Base-by-base conservation (phyloP, 306 rosid genomes). In the Malus fusca region DNA sequence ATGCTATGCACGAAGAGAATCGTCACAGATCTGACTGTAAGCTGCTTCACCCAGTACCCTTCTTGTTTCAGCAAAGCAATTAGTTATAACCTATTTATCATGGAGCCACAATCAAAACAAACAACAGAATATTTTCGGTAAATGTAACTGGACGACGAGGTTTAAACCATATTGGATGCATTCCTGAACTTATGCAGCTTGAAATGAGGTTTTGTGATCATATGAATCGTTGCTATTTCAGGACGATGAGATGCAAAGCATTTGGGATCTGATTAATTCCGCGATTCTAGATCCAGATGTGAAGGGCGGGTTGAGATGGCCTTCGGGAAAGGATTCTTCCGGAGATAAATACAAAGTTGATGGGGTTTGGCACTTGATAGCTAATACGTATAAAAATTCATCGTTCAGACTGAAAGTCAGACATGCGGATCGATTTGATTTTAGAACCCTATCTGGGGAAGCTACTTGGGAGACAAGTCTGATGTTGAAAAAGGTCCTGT, bases 231-330 rank as follows among this genome's bases (percentile, higher is more conserved):
- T 74, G 46, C 68, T 76, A 28, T 75, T 56, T 59, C 78, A 85
- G 91, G 86, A 87, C 76, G 88, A 87, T 78, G 93, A 89, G 66
- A 62, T 85, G 80, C 77, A 82, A 71, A 72, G 75, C 79, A 78
- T 87, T 52, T 37, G 28, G 77, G 78, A 71, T 23, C 81, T 89
- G 82, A 56, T 89, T 26, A 75, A 70, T 42, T 78, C 83, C 60
- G 91, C 93, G 9, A 67, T 85, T 73, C 59, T 82, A 21, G 89
- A 89, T 82, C 48, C 82, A 53, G 67, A 78, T 70, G 89, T 85
- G 78, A 85, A 77, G 84, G 91, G 93, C 74, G 88, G 93, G 59
- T 82, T 89, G 85, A 87, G 87, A 78, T 89, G 93, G 93, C 68
- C 88, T 19, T 15, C 80, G 31, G 89, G 88, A n/a, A 82, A 85